These are phyloP conservation scores for Colletotrichum spinosum DNA, from an alignment of 2,329 filamentous ascomycete genomes.

Conservation along the genomic window DNA sequence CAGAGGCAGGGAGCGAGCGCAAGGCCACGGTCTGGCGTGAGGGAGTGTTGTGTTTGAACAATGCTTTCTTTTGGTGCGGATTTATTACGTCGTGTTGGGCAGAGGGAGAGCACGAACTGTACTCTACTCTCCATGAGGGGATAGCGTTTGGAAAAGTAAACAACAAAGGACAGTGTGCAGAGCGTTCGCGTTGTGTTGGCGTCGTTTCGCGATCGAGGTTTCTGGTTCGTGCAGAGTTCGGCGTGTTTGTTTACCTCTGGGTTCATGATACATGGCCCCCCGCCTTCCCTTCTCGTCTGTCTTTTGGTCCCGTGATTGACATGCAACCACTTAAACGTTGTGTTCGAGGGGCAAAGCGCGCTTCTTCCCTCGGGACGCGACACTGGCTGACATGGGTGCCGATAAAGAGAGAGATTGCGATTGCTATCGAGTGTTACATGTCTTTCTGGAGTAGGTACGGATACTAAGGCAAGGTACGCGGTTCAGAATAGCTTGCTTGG, in stretches of 20 bases:
- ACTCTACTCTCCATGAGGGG: too few species aligned
- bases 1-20: neutral
- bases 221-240: slow-evolving; percentile 5
- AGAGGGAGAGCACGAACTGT: too few species aligned
- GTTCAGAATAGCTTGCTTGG: neutral
- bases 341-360: slow-evolving; percentile 6
- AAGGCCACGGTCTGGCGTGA: neutral
- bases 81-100: too few species aligned
- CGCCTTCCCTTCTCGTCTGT: slow-evolving; percentile 33
- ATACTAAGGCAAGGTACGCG: neutral
- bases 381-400: slow-evolving; percentile 2
- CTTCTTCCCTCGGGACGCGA: slow-evolving; percentile 17
- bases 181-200: slow-evolving; percentile 10
- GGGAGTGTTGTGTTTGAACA: neutral
- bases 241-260: slow-evolving; percentile 31
- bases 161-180: neutral
- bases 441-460: too few species aligned
- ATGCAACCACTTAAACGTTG: slow-evolving; percentile 36
- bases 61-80: neutral
- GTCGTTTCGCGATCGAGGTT: slow-evolving; percentile 8
- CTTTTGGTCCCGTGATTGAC: slow-evolving; percentile 26
- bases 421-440: too few species aligned
- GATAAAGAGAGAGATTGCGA: slow-evolving; percentile 2
- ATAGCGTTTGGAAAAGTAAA: neutral
- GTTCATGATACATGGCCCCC: slow-evolving; percentile 15